Conservation (phyloP, 106 monocot genomes). For the Ottelia alismoides region DNA sequence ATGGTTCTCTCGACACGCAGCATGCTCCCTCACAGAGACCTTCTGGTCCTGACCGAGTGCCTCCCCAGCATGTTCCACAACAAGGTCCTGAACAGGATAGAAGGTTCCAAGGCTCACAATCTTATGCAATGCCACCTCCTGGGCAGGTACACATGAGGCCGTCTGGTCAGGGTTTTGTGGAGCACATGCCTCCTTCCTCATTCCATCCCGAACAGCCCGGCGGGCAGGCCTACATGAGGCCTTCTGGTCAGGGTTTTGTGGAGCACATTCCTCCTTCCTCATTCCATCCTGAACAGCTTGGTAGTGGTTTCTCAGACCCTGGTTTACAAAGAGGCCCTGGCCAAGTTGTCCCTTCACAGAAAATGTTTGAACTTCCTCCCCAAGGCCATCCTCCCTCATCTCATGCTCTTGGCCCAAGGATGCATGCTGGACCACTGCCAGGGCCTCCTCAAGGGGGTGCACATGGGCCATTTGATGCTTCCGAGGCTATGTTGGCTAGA, state of each 20-base stretch:
- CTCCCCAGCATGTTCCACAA: conserved; percentile 27
- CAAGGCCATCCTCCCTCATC: conserved; percentile 9
- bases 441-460: conserved; percentile 16
- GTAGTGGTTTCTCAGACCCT: conserved; percentile 6
- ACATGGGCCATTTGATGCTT: conserved; percentile 17
- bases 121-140: conserved; percentile 12
- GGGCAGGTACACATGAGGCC: conserved; percentile 31
- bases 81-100: conserved; percentile 17
- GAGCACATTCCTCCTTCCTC: conserved; percentile 7
- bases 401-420: conserved; percentile 9
- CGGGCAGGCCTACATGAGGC: too few species aligned
- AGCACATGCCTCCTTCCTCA: conserved; percentile 20
- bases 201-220: conserved; percentile 6
- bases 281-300: conserved; percentile 8
- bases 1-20: conserved; percentile 15
- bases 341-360: conserved; percentile 7
- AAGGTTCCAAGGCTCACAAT: conserved; percentile 18
- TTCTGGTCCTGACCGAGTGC: conserved; percentile 21
- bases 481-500: conserved; percentile 8
- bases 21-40: conserved; percentile 20
- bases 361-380: conserved; percentile 10
- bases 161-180: conserved; percentile 15
- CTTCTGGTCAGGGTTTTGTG: too few species aligned
- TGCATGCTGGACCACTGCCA: conserved; percentile 16
- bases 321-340: conserved; percentile 14